A percentile compares a stretch with the other conserved stretches of the same genome.
Conservation (phyloP, 352 stramenopile genomes). For the Pythium insidiosum region DNA sequence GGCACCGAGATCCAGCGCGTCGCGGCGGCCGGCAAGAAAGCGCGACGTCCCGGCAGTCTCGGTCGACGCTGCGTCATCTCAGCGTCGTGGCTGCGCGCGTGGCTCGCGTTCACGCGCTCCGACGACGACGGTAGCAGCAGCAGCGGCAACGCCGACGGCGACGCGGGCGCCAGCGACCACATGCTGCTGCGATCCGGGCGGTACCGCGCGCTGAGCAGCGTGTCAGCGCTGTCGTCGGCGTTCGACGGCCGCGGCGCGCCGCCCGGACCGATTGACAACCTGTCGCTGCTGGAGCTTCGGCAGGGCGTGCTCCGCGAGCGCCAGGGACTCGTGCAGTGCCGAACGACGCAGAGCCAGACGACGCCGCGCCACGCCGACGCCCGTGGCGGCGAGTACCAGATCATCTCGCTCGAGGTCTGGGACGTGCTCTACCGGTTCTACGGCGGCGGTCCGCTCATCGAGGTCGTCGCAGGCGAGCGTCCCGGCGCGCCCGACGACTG, state of each 20-base stretch:
- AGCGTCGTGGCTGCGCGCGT: slow-evolving; percentile 42
- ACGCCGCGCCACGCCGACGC: slow-evolving; percentile 7
- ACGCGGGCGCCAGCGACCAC: too few relatives aligned
- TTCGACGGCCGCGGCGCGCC: slow-evolving; percentile 8
- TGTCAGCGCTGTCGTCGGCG: slow-evolving; percentile 1
- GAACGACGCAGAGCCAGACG: slow-evolving; percentile 2
- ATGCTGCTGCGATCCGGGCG: slow-evolving; percentile 1
- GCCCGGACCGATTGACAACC: slow-evolving; percentile 55
- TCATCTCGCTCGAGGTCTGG: slow-evolving; percentile 59
- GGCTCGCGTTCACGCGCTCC: slow-evolving; percentile 50
- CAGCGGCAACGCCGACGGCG: slow-evolving; percentile 1
- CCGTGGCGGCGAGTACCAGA: slow-evolving; percentile 42
- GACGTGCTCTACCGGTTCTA: slow-evolving; percentile 66
- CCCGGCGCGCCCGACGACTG: slow-evolving; percentile 11
- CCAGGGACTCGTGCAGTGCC: slow-evolving; percentile 23
- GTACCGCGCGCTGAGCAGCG: slow-evolving; percentile 4
- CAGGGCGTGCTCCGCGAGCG: slow-evolving; percentile 41
- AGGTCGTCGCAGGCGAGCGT: slow-evolving; percentile 28
- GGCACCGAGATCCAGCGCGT: slow-evolving; percentile 61
- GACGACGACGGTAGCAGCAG: slow-evolving; percentile 11
- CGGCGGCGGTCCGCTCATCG: slow-evolving; percentile 49
- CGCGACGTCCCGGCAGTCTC: slow-evolving; percentile 33
- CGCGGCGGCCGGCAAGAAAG: slow-evolving; percentile 53
- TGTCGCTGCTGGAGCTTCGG: slow-evolving; percentile 42
- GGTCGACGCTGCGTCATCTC: slow-evolving; percentile 58